Evolutionary conservation across 768 basidiomycete genomes (phyloP).

Genomic region (Suillus subalutaceus): DNA sequence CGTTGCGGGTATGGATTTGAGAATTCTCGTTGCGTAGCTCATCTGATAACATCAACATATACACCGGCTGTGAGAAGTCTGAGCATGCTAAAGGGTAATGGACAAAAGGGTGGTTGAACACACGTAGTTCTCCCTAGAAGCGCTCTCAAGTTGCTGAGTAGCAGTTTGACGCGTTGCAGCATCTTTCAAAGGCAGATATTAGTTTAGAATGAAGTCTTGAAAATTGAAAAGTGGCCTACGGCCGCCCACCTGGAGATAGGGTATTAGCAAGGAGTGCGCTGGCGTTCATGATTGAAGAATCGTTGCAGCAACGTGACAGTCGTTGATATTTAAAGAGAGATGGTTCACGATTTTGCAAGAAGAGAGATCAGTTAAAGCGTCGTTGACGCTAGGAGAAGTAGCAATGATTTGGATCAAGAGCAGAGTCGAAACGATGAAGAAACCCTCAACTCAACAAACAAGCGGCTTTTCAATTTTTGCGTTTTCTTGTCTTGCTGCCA

Average conservation of each 20-base stretch:
- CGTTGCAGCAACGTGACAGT: conserved; percentile 21
- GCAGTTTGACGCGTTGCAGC: conserved; percentile 90
- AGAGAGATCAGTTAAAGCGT: conserved; percentile 1
- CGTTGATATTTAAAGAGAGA: conserved; percentile 26
- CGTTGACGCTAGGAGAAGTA: background rate
- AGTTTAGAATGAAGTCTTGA: conserved; percentile 32
- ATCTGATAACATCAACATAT: conserved; percentile 87
- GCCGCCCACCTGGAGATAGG: conserved; percentile 73
- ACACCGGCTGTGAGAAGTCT: conserved; percentile 67
- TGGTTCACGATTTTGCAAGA: conserved; percentile 14
- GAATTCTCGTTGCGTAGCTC: conserved; percentile 80
- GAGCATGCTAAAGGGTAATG: background rate
- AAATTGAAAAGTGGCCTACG: conserved; percentile 35
- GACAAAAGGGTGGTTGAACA: conserved; percentile 35
- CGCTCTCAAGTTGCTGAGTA: conserved; percentile 84
- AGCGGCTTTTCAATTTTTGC: conserved; percentile 37
- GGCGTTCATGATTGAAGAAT: conserved; percentile 75
- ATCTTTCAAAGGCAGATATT: conserved; percentile 51
- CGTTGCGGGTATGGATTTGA: conserved; percentile 79
- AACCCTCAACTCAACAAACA: conserved; percentile 14
- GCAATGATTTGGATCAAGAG: conserved; percentile 2
- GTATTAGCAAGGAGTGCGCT: conserved; percentile 90
- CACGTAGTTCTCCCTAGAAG: conserved; percentile 88
- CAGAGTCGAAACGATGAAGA: conserved; percentile 6
- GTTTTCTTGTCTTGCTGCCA: conserved; percentile 8